Evolutionary conservation across 1,139 yeast species (phyloP).

Genomic region (Candida sp.): DNA sequence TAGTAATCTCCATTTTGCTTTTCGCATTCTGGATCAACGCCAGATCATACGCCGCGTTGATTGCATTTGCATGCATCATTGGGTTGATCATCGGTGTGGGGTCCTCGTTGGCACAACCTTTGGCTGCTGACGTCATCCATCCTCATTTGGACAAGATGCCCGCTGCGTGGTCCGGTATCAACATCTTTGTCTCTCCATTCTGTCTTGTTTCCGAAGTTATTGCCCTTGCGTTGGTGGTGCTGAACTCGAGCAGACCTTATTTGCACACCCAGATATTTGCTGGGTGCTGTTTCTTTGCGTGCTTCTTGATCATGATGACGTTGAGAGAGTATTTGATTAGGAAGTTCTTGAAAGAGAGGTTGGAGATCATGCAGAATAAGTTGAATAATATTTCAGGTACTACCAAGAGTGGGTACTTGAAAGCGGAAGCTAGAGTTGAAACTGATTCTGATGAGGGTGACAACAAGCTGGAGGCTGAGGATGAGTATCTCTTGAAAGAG

Average conservation of each 20-base stretch:
- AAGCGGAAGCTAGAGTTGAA: conserved; percentile 1
- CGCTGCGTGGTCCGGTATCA: conserved; percentile 64
- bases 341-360: conserved; percentile 16
- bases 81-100: conserved; percentile 69
- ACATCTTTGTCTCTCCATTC: conserved; percentile 48
- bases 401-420: conserved; percentile 14
- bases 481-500: conserved; percentile 18
- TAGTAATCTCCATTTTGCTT: conserved; percentile 37
- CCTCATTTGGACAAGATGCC: conserved; percentile 47
- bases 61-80: conserved; percentile 55
- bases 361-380: conserved; percentile 12
- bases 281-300: conserved; percentile 49
- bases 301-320: conserved; percentile 29
- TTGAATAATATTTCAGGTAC: conserved; percentile 8
- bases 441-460: conserved; percentile 3
- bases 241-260: conserved; percentile 43
- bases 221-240: conserved; percentile 46
- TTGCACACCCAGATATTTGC: conserved; percentile 64
- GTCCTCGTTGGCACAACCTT: conserved; percentile 62
- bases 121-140: conserved; percentile 59
- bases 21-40: conserved; percentile 62
- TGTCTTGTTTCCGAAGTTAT: conserved; percentile 54
- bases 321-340: conserved; percentile 36
- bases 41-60: conserved; percentile 49
- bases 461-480: conserved; percentile 11